Percentiles rank a stretch among this genome's conserved stretches.
Evolutionary conservation across 2,329 filamentous ascomycete species (phyloP).

Genomic region (Trichophaea hybrida): DNA sequence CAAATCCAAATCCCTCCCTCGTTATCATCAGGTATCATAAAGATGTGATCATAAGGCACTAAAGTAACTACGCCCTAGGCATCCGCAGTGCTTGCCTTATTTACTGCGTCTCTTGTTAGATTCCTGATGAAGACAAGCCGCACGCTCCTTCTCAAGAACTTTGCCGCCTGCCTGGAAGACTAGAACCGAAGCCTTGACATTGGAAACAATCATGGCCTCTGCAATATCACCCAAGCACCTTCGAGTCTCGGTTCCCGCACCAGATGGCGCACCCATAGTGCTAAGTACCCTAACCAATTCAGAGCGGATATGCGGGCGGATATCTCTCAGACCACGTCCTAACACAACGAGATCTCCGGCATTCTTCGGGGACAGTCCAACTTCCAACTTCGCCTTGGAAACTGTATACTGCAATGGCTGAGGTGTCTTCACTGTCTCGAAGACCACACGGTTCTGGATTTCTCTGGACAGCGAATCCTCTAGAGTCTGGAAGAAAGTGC

Average conservation of each 20-base stretch:
- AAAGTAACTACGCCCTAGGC: neutral
- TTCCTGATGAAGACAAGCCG: neutral
- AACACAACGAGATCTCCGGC: conserved; percentile 58
- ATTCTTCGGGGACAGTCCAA: conserved; percentile 48
- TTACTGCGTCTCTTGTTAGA: neutral
- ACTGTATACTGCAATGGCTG: conserved; percentile 26
- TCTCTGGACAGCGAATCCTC: conserved; percentile 41
- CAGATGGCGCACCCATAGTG: conserved; percentile 22
- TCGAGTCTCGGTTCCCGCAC: conserved; percentile 33
- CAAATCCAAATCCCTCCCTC: neutral
- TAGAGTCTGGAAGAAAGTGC: conserved; percentile 43
- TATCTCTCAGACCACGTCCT: conserved; percentile 38
- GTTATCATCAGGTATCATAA: no score
- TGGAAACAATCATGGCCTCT: conserved; percentile 44
- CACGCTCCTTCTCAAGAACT: conserved; percentile 6
- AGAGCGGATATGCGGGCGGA: conserved; percentile 17
- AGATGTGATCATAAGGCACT: neutral
- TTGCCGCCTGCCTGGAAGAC: conserved; percentile 47
- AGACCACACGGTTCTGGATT: conserved; percentile 43
- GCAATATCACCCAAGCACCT: conserved; percentile 46
- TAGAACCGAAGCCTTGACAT: conserved; percentile 52
- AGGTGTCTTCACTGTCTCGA: conserved; percentile 31
- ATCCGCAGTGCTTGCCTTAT: neutral
- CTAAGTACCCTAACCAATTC: conserved; percentile 22
- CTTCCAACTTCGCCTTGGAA: conserved; percentile 40